A percentile compares a stretch with the other conserved stretches of the same genome.
These are phyloP conservation scores for Gastrolobium villosum DNA, from an alignment of 306 rosid species.

Conservation along the genomic window DNA sequence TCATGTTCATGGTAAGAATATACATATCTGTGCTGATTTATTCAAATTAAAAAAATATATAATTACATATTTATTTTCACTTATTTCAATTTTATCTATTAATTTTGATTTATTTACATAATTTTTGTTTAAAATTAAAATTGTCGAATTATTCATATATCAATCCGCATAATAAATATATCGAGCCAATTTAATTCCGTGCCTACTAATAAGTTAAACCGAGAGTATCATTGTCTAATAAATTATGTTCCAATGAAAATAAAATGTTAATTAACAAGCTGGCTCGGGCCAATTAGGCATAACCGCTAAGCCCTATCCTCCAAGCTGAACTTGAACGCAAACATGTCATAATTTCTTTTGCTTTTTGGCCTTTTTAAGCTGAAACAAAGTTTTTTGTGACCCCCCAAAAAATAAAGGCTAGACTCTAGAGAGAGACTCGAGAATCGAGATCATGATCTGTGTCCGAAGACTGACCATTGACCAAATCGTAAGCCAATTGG, in stretches of 20 bases:
- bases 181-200: too few species aligned
- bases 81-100: too few species aligned
- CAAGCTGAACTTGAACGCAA: constrained; percentile 24
- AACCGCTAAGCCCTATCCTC: constrained; percentile 5
- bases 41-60: too few species aligned
- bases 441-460: background rate
- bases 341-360: background rate
- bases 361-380: background rate
- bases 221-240: constrained; percentile 5
- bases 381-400: background rate
- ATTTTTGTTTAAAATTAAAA: too few species aligned
- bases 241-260: background rate
- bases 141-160: too few species aligned
- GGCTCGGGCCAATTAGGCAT: background rate
- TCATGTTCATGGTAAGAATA: too few species aligned
- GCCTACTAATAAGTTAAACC: background rate
- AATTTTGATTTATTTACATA: too few species aligned
- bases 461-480: constrained; percentile 14
- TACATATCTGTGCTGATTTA: too few species aligned
- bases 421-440: background rate
- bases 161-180: too few species aligned
- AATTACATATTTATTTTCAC: too few species aligned
- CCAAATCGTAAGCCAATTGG: background rate
- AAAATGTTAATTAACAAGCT: constrained; percentile 12
- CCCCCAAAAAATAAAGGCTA: background rate